Conservation (phyloP, 495 filamentous ascomycete species). For the Parathielavia hyrcaniae region DNA sequence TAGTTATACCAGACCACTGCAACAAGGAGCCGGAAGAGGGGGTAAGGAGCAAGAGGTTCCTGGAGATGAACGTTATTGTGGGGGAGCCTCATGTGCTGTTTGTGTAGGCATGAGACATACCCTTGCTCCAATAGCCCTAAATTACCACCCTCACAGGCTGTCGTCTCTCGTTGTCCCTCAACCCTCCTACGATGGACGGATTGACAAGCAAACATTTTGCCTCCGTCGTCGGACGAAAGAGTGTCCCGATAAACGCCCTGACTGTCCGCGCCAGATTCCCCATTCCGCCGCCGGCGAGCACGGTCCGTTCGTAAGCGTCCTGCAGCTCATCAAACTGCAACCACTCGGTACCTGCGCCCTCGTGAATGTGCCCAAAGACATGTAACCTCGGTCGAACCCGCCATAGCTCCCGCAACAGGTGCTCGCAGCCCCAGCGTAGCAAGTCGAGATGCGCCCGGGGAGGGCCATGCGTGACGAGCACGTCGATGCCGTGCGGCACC, state of each 20-base stretch:
- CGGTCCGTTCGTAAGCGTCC: slow-evolving; percentile 19
- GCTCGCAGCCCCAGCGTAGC: slow-evolving; percentile 53
- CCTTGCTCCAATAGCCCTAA: neutral
- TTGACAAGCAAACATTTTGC: slow-evolving; percentile 20
- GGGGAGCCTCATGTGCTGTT: slow-evolving; percentile 12
- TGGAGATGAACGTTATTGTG: slow-evolving; percentile 9
- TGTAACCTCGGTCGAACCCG: slow-evolving; percentile 61
- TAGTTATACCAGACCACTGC: slow-evolving; percentile 4
- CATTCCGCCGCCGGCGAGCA: slow-evolving; percentile 22
- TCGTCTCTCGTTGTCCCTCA: slow-evolving; percentile 17
- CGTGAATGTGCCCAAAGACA: slow-evolving; percentile 73
- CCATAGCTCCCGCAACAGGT: slow-evolving; percentile 62
- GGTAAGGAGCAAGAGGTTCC: slow-evolving; percentile 7
- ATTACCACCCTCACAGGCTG: slow-evolving; percentile 13
- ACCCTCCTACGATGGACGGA: slow-evolving; percentile 12
- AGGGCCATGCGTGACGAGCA: slow-evolving; percentile 69
- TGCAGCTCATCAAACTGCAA: slow-evolving; percentile 25
- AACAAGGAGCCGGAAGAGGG: neutral
- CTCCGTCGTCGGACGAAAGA: slow-evolving; percentile 5
- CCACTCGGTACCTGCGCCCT: slow-evolving; percentile 40
- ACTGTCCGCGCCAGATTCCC: slow-evolving; percentile 17
- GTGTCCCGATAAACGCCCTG: neutral
- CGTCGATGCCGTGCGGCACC: slow-evolving; percentile 57
- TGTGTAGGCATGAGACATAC: neutral
- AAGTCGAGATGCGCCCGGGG: slow-evolving; percentile 61